Conservation (phyloP, 768 basidiomycete genomes). For the Lentinus brumalis region DNA sequence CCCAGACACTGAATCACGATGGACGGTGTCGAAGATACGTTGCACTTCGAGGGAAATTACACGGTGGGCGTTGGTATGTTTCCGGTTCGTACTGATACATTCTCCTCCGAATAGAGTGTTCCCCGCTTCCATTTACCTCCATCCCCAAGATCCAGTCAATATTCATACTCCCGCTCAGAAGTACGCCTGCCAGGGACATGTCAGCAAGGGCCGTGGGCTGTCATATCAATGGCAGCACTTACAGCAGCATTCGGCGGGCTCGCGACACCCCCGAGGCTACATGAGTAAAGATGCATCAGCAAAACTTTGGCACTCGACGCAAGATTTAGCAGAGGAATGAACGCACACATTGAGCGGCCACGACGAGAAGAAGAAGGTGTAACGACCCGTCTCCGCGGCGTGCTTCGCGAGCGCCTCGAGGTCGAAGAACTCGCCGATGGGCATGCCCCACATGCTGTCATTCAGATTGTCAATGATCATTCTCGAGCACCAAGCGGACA, state of each 20-base stretch:
- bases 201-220: too few species aligned
- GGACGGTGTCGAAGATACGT: too few species aligned
- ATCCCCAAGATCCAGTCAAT: too few species aligned
- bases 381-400: constrained; percentile 59
- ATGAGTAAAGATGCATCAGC: background rate
- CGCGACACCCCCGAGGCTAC: constrained; percentile 67
- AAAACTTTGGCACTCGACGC: too few species aligned
- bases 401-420: constrained; percentile 59
- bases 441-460: constrained; percentile 69
- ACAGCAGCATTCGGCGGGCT: constrained; percentile 75
- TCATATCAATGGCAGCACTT: constrained; percentile 27
- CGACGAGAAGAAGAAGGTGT: constrained; percentile 76
- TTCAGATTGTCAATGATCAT: background rate
- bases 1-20: too few species aligned
- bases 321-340: too few species aligned
- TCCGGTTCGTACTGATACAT: too few species aligned
- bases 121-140: too few species aligned
- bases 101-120: too few species aligned
- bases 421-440: constrained; percentile 78
- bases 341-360: constrained; percentile 75
- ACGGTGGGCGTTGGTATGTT: too few species aligned
- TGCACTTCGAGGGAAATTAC: too few species aligned
- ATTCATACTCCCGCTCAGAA: constrained; percentile 9
- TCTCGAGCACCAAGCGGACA: background rate
- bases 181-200: constrained; percentile 22